Evolutionary conservation across 768 basidiomycete genomes (phyloP), one percentile per base, ranked within the genome.

Genomic region (Candolleomyces aberdarensis): DNA sequence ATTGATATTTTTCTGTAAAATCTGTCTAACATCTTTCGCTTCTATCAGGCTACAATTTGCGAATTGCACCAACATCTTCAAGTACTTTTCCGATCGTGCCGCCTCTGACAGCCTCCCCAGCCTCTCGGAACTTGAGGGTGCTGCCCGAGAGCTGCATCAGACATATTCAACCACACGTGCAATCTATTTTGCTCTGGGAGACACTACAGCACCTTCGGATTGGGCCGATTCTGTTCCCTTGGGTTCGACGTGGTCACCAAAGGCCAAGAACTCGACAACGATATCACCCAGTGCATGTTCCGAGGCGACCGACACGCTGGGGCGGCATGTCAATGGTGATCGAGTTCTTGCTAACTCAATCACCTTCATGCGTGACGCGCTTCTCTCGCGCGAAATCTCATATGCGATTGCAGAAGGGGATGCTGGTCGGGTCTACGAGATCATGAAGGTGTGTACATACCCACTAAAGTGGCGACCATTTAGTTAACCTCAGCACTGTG

Each of bases 341-440:
- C 51, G 51, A 26, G 51, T 52, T 8, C 51, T 75, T 9, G 68
- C 69, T 0, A 62, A 70, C 41, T 67, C 64, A 2, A 71, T 72
- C 9, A 36, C 61, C 2, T 69, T 72, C 56, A 68, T 71, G 19
- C 66, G 63, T 5, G 70, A 72, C 43, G 55, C 60, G 4, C 32
- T 69, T 19, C 57, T 66, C 17, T 69, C 71, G 5, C 65, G 70
- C 20, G 75, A 76, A 51, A 40, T 68, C 20, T 59, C 67, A 0
- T 66, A 61, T 22, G 69, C 72, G 2, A 66, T 65, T 1, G 69
- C 75, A 5, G 66, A 70, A 43, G 76, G 76, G 1, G 75, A 76
- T 65, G 61, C 66, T 26, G 75, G 74, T 1, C 65, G 71, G 10
- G 58, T 73, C 1, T 76, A 68, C 55, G 74, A 74, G 48, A 52